Conservation (phyloP, 148 eudicot species). For the Tetragonia tetragonoides region DNA sequence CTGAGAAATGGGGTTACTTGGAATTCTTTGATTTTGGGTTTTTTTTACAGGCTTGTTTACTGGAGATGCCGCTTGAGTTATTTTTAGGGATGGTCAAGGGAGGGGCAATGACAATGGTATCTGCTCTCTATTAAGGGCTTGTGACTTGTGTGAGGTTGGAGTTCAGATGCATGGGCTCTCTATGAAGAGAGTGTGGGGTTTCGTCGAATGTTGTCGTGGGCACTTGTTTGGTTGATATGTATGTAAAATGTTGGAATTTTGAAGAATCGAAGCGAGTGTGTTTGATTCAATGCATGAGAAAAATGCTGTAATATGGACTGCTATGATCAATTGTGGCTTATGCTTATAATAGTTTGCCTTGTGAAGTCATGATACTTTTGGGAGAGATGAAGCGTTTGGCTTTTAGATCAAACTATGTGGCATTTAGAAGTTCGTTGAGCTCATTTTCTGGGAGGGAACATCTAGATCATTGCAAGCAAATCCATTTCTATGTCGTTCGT, state of each 20-base stretch:
- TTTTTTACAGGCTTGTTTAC: conserved; percentile 32
- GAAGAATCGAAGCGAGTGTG: conserved; percentile 40
- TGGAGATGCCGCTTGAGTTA: conserved; percentile 30
- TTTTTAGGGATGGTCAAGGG: conserved; percentile 40
- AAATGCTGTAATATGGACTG: conserved; percentile 49
- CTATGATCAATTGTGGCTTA: conserved; percentile 45
- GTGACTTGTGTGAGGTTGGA: conserved; percentile 32
- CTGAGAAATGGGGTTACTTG: conserved; percentile 35
- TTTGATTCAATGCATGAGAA: conserved; percentile 44
- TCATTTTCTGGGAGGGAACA: conserved; percentile 43
- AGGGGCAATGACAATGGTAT: conserved; percentile 30
- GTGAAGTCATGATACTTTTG: conserved; percentile 45
- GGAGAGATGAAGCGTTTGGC: conserved; percentile 45
- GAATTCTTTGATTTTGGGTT: conserved; percentile 50
- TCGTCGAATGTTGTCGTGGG: conserved; percentile 45
- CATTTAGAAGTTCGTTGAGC: conserved; percentile 49
- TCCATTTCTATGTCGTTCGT: conserved; percentile 41
- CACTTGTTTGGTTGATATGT: conserved; percentile 54
- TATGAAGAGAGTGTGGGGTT: conserved; percentile 33
- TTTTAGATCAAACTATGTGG: conserved; percentile 36
- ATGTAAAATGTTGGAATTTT: conserved; percentile 42
- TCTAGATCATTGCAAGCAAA: conserved; percentile 46
- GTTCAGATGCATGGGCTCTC: conserved; percentile 49
- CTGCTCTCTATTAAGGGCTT: conserved; percentile 38
- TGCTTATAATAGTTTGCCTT: conserved; percentile 34